Evolutionary conservation across 768 basidiomycete genomes (phyloP).

Genomic region (Suillus tomentosus): DNA sequence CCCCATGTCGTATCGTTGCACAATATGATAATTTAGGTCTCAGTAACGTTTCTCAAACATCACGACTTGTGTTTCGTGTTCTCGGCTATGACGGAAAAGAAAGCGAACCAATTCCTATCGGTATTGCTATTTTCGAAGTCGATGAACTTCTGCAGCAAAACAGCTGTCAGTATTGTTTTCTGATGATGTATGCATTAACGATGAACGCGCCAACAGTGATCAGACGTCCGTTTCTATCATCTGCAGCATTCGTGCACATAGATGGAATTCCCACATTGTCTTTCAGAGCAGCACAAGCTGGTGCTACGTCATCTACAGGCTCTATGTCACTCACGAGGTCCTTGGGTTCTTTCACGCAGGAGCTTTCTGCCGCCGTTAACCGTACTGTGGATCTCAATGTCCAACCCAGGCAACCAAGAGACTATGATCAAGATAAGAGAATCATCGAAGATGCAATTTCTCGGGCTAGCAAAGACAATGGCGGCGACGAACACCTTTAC

Average conservation of each 20-base stretch:
- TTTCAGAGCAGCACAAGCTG: not conserved
- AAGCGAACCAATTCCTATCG: not conserved
- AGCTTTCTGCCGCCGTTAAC: not conserved
- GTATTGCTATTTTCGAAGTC: not conserved
- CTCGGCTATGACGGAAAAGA: conserved; percentile 3
- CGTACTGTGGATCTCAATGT: not conserved
- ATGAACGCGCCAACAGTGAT: not conserved
- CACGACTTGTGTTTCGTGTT: conserved; percentile 5
- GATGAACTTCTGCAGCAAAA: not conserved
- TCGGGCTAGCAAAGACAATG: not conserved
- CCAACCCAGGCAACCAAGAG: not conserved
- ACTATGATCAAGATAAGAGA: not conserved
- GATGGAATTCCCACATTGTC: conserved; percentile 1
- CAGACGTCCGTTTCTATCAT: not conserved
- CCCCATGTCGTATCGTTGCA: not conserved
- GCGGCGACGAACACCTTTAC: conserved; percentile 2
- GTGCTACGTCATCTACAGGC: not conserved
- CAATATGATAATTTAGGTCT: not conserved
- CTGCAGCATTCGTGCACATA: conserved; percentile 3
- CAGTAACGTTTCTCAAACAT: conserved; percentile 1
- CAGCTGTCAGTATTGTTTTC: not conserved
- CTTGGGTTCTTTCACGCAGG: conserved; percentile 1
- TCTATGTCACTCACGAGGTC: not conserved
- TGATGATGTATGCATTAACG: not conserved
- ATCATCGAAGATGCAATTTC: not conserved